Evolutionary conservation across 2,329 filamentous ascomycete genomes (phyloP), one percentile per base, ranked within the genome.

Genomic region (Botrytis elliptica): DNA sequence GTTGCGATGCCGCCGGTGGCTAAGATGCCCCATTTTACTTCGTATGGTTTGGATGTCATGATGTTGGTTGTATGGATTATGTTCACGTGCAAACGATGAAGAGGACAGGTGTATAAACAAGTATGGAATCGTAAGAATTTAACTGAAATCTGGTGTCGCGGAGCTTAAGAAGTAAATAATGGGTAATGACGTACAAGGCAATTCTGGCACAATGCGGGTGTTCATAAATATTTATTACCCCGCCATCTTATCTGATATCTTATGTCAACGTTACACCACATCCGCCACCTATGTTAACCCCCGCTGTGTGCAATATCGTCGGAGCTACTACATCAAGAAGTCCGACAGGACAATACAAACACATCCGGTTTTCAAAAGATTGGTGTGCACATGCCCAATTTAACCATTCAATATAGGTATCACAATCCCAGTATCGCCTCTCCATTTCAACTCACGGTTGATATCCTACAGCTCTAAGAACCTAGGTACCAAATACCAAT

Each of bases 1-100:
- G 79, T 77, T 60, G 82, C 82, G 33, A 83, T 83, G 52, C 81
- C 79, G 75, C 83, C 79, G 69, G 81, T 82, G 69, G 83, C 81
- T 8, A 81, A 77, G 59, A 82, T 81, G 72, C 81, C 81, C 81
- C 81, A 82, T 71, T 74, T 79, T 10, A 81, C 74, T 67, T 77
- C 76, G 70, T 76, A 81, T 25, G 79, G 78, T 72, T 75, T 71
- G 57, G 77, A 75, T 49, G 78, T 29, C 79, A 81, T 81, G 71
- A 49, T 76, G 57, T 63, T 59, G 42, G 29, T 14, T 49, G 36
- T 46, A 22, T 73, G 52, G 18, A 40, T 33, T 52, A 9, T 40
- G 18, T 55, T 52, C 8, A 55, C 25, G 49, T 55, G 65, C 18
- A 44, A 52, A 22, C 20, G 65, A 55, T 67, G 33, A 67, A 29